Evolutionary conservation across 2,329 filamentous ascomycete species (phyloP).

Genomic region (Madurella fahalii): DNA sequence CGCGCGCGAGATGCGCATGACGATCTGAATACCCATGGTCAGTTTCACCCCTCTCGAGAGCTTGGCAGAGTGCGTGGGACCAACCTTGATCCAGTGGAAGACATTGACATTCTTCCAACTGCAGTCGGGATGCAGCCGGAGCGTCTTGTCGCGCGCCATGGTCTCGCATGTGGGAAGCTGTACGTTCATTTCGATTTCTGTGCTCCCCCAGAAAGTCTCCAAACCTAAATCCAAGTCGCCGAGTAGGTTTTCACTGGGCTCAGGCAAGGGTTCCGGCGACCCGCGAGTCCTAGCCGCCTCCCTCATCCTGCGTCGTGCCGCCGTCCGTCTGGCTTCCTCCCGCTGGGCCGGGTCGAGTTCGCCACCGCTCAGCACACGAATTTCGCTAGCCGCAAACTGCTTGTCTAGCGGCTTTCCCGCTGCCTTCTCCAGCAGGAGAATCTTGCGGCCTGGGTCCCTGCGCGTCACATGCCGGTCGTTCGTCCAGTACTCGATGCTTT

Average conservation of each 20-base stretch:
- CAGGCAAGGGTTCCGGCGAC: constrained; percentile 43
- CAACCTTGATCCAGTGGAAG: constrained; percentile 92
- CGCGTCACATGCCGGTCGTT: constrained; percentile 80
- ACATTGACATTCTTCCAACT: constrained; percentile 93
- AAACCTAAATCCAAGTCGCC: constrained; percentile 69
- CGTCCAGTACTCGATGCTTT: constrained; percentile 88
- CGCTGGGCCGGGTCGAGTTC: constrained; percentile 58
- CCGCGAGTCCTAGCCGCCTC: constrained; percentile 45
- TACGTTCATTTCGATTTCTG: constrained; percentile 91
- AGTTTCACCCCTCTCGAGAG: neutral
- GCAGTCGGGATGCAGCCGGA: constrained; percentile 78
- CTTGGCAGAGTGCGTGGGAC: constrained; percentile 22
- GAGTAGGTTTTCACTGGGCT: constrained; percentile 65
- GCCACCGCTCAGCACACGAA: constrained; percentile 74
- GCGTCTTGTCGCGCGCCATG: constrained; percentile 67
- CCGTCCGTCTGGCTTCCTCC: constrained; percentile 44
- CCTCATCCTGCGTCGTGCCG: constrained; percentile 49
- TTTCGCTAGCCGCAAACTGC: constrained; percentile 69
- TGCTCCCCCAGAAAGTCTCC: constrained; percentile 76
- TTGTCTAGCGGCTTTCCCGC: constrained; percentile 73
- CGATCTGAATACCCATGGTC: constrained; percentile 56
- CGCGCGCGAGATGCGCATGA: constrained; percentile 83
- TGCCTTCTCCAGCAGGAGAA: constrained; percentile 81
- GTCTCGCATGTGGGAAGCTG: constrained; percentile 85
- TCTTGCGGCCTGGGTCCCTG: constrained; percentile 78